Evolutionary conservation across 768 basidiomycete species (phyloP), one percentile per base, ranked within the genome.

Genomic region (Dentipellis sp.): DNA sequence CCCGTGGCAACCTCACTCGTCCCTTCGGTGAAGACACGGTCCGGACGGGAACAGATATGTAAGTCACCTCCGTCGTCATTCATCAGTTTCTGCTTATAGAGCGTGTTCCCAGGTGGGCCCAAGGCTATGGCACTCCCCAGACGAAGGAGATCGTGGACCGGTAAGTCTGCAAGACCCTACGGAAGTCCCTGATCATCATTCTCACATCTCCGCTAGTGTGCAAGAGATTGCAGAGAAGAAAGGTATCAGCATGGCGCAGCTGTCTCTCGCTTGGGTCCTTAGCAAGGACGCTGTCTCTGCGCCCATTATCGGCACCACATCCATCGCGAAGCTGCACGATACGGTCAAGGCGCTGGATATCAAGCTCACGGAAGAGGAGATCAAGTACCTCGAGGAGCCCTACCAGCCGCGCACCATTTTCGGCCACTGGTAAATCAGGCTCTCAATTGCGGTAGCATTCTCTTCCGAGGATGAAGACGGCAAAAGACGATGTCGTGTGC

Each of bases 221-320:
- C 67, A 70, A 51, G 54, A 66, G 54, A 54, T 74, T 34, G 69
- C 73, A 10, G 65, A 67, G 59, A 65, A 69, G 59, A 64, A 62
- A 42, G 66, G 66, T 0, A 53, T 66, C 37, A 59, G 63, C 23
- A 74, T 74, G 73, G 66, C 69, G 8, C 71, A 73, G 51, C 63
- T 73, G 23, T 68, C 71, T 4, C 52, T 72, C 3, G 71, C 71
- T 19, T 74, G 73, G 73, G 55, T 64, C 11, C 34, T 56, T 6
- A 50, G 55, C 21, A 68, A 69, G 52, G 62, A 54, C 34, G 34
- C 21, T n/a, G 39, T 53, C 19, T 19, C 39, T 19, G 52, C 45
- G 42, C 42, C 42, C 7, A 23, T 55, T 22, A 34, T 55, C 46
- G 42, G 46, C 54, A 47, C 45, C 1, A 47, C 42, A 8, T 21